phyloP scores from a whole-genome alignment of 768 basidiomycete genomes.

The Lactifluus hygrophoroides region DNA sequence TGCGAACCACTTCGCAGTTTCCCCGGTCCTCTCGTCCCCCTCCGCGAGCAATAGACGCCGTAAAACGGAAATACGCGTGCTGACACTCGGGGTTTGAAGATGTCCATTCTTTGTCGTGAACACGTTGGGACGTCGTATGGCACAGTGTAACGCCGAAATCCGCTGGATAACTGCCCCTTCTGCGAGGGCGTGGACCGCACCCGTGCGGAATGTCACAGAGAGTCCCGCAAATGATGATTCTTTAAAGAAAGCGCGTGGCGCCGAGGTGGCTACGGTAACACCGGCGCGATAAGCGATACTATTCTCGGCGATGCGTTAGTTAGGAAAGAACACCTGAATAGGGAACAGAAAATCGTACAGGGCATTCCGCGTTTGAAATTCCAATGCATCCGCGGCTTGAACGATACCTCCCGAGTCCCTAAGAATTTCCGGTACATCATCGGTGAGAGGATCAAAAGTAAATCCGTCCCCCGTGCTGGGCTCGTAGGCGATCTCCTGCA shows the following conservation, averaged over 20 bases:
- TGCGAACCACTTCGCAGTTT: constrained; percentile 30
- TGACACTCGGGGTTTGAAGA: constrained; percentile 41
- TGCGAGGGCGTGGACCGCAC: constrained; percentile 34
- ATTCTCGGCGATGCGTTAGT: background rate
- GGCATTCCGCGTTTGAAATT: constrained; percentile 34
- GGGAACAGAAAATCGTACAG: constrained; percentile 20
- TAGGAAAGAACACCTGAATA: background rate
- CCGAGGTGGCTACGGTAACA: constrained; percentile 35
- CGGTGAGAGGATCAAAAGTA: constrained; percentile 39
- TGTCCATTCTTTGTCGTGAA: constrained; percentile 10
- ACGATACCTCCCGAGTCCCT: constrained; percentile 38
- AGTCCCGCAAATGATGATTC: constrained; percentile 10
- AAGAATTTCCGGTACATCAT: constrained; percentile 35
- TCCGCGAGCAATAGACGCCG: constrained; percentile 50
- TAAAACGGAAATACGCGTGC: constrained; percentile 73
- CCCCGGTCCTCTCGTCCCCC: constrained; percentile 25
- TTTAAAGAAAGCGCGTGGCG: constrained; percentile 22
- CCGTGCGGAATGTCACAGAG: constrained; percentile 29
- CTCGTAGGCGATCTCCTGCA: constrained; percentile 58
- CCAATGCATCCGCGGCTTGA: constrained; percentile 56
- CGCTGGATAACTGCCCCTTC: constrained; percentile 37
- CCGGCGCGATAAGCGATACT: constrained; percentile 42
- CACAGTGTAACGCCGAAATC: constrained; percentile 36
- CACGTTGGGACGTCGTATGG: constrained; percentile 39
- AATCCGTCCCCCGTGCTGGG: constrained; percentile 52